A percentile compares a stretch with the other conserved stretches of the same genome.
phyloP scores from a whole-genome alignment of 805 yeast species.

The Yarrowia sp. region DNA sequence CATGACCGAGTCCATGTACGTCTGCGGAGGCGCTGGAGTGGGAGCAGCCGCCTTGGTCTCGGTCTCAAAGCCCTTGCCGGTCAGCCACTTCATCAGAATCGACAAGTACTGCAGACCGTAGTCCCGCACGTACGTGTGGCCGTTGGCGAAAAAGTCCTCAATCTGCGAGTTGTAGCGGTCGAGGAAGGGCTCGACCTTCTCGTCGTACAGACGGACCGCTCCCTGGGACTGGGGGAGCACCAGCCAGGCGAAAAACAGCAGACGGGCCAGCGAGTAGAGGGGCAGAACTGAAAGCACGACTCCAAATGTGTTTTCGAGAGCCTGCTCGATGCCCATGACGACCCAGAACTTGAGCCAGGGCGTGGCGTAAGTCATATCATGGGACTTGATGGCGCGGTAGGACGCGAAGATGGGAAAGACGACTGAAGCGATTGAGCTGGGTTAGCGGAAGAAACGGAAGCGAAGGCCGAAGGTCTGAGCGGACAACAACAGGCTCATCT shows the following conservation, averaged over 20 bases:
- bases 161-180: conserved; percentile 40
- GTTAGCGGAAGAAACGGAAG: neutral
- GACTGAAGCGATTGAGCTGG: conserved; percentile 43
- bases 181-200: conserved; percentile 44
- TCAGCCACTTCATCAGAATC: conserved; percentile 8
- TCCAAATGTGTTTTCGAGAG: conserved; percentile 44
- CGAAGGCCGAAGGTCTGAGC: too few species aligned
- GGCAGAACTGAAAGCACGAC: conserved; percentile 54
- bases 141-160: conserved; percentile 36
- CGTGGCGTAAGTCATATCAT: conserved; percentile 41
- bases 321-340: conserved; percentile 47
- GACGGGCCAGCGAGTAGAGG: conserved; percentile 49
- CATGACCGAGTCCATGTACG: conserved; percentile 17
- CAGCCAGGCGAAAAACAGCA: conserved; percentile 59
- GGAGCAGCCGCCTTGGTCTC: neutral
- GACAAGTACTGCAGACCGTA: conserved; percentile 31
- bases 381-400: conserved; percentile 52
- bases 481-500: too few species aligned
- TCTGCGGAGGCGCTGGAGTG: neutral
- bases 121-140: conserved; percentile 28
- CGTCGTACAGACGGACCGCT: conserved; percentile 44
- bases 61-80: conserved; percentile 4
- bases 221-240: conserved; percentile 53
- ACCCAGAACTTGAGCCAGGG: conserved; percentile 68
- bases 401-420: conserved; percentile 62